Evolutionary conservation across 768 basidiomycete genomes (phyloP).

Genomic region (Xerocomellus intermedius): DNA sequence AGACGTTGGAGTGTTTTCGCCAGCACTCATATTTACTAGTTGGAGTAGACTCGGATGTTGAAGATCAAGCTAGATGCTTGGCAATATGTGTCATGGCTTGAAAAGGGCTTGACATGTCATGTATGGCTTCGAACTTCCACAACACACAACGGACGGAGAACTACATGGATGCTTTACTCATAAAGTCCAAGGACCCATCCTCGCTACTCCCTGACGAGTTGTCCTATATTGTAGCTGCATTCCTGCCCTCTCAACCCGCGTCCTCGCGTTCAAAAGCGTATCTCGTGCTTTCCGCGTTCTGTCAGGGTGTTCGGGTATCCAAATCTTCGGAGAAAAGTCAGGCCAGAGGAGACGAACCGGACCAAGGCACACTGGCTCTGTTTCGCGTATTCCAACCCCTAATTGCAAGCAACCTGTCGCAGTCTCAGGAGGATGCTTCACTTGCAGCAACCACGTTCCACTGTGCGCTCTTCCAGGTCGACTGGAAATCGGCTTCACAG

Average conservation of each 20-base stretch:
- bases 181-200: slow-evolving; percentile 33
- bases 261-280: slow-evolving; percentile 64
- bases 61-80: background rate
- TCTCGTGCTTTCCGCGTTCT: slow-evolving; percentile 64
- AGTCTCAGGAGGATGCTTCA: slow-evolving; percentile 51
- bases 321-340: slow-evolving; percentile 35
- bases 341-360: slow-evolving; percentile 37
- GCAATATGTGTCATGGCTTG: too few species aligned
- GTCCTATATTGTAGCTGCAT: slow-evolving; percentile 48
- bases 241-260: slow-evolving; percentile 46
- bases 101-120: slow-evolving; percentile 1
- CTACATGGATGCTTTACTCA: slow-evolving; percentile 32
- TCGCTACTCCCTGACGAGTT: slow-evolving; percentile 55
- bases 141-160: background rate
- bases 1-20: slow-evolving; percentile 7
- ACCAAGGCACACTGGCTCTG: slow-evolving; percentile 50
- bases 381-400: slow-evolving; percentile 49
- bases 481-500: slow-evolving; percentile 59
- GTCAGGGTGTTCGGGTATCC: slow-evolving; percentile 52
- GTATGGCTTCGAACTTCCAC: slow-evolving; percentile 14
- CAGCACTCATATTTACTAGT: slow-evolving; percentile 14
- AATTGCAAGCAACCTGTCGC: slow-evolving; percentile 50
- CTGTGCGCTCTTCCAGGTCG: slow-evolving; percentile 82
- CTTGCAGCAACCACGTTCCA: slow-evolving; percentile 64
- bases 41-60: background rate